Conservation (phyloP, 2,329 filamentous ascomycete genomes). For the Penicillium occitanis region DNA sequence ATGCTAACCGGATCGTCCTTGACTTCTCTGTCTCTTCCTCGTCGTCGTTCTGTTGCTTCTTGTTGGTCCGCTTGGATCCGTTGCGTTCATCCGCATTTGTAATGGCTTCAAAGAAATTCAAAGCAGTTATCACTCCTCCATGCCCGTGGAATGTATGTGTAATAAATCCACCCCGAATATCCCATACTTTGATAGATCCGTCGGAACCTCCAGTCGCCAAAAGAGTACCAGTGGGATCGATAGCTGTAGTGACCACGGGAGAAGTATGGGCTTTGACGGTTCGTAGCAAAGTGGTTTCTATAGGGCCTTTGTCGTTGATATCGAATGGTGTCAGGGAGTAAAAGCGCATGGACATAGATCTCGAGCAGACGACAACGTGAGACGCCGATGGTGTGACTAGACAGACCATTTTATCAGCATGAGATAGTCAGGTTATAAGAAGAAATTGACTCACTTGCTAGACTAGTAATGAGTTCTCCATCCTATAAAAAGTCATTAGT, state of each 20-base stretch:
- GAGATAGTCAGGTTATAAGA: background rate
- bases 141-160: slow-evolving; percentile 96
- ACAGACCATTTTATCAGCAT: slow-evolving; percentile 22
- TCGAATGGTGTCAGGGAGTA: slow-evolving; percentile 67
- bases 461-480: slow-evolving; percentile 54
- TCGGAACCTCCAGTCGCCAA: slow-evolving; percentile 92
- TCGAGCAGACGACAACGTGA: slow-evolving; percentile 86
- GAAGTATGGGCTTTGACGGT: slow-evolving; percentile 87
- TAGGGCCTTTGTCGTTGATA: slow-evolving; percentile 51
- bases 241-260: slow-evolving; percentile 80
- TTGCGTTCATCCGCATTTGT: slow-evolving; percentile 38
- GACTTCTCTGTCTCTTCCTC: slow-evolving; percentile 48
- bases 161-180: slow-evolving; percentile 82
- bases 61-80: slow-evolving; percentile 42
- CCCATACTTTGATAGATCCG: slow-evolving; percentile 94
- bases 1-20: slow-evolving; percentile 73
- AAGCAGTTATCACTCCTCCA: slow-evolving; percentile 83
- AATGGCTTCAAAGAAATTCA: slow-evolving; percentile 81
- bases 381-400: slow-evolving; percentile 82
- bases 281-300: slow-evolving; percentile 68
- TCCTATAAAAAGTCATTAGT: slow-evolving; percentile 52
- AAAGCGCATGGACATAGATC: slow-evolving; percentile 94
- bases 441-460: slow-evolving; percentile 39
- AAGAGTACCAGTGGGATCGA: slow-evolving; percentile 84
- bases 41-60: slow-evolving; percentile 23